These are phyloP conservation scores for Amauroascus verrucosus DNA, from an alignment of 2,329 filamentous ascomycete genomes.

Conservation along the genomic window DNA sequence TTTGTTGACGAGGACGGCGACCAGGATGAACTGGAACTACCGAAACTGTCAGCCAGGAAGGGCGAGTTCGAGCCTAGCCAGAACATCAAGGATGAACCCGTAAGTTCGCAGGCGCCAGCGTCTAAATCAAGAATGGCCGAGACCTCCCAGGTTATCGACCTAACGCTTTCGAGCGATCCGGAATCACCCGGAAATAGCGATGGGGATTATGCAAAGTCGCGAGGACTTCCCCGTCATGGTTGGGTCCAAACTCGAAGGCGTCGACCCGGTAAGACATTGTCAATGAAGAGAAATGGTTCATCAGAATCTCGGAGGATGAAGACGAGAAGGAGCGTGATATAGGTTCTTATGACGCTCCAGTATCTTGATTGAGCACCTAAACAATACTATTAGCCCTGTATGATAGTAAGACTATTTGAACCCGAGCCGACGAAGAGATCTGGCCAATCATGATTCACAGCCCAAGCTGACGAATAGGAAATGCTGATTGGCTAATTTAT, in stretches of 20 bases:
- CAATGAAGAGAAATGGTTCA: background rate
- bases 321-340: slow-evolving; percentile 10
- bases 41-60: background rate
- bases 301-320: background rate
- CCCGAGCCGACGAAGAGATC: background rate
- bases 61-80: background rate
- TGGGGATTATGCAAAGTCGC: slow-evolving; percentile 23
- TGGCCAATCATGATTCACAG: background rate
- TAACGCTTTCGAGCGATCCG: slow-evolving; percentile 31
- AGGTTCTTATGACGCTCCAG: background rate
- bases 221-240: slow-evolving; percentile 20
- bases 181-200: slow-evolving; percentile 22
- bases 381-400: background rate
- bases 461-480: background rate
- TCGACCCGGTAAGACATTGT: background rate
- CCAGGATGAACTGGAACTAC: background rate
- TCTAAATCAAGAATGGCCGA: slow-evolving; percentile 11
- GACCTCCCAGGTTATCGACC: slow-evolving; percentile 26
- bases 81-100: slow-evolving; percentile 4
- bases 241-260: slow-evolving; percentile 23
- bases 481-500: background rate
- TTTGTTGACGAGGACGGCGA: background rate
- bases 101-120: background rate
- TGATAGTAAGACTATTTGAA: background rate
- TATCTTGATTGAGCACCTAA: background rate